Evolutionary conservation across 805 yeast species (phyloP).

Genomic region (Pichia heedii): DNA sequence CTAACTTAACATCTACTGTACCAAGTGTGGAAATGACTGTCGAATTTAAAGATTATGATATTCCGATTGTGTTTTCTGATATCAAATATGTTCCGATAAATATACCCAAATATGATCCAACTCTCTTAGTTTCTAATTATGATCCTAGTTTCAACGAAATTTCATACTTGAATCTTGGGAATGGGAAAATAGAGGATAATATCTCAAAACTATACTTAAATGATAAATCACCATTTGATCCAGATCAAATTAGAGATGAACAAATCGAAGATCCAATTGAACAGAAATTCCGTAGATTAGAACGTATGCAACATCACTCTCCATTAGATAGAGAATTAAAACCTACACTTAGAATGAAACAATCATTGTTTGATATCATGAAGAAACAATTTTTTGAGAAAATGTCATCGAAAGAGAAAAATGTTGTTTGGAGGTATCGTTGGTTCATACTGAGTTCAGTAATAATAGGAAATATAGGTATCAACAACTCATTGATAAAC

Average conservation of each 20-base stretch:
- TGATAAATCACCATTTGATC: slow-evolving; percentile 44
- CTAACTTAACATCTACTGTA: slow-evolving; percentile 8
- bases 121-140: slow-evolving; percentile 13
- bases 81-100: slow-evolving; percentile 31
- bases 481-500: slow-evolving; percentile 38
- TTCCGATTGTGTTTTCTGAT: slow-evolving; percentile 66
- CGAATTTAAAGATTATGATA: slow-evolving; percentile 57
- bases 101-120: slow-evolving; percentile 19
- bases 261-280: slow-evolving; percentile 72
- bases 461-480: slow-evolving; percentile 26
- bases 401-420: slow-evolving; percentile 73
- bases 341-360: slow-evolving; percentile 78
- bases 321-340: slow-evolving; percentile 76
- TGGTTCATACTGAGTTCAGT: slow-evolving; percentile 62
- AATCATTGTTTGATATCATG: slow-evolving; percentile 59
- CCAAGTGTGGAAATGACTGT: slow-evolving; percentile 21
- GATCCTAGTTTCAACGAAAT: slow-evolving; percentile 20
- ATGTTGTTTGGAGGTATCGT: slow-evolving; percentile 83
- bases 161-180: slow-evolving; percentile 15
- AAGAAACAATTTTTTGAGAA: slow-evolving; percentile 77
- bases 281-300: slow-evolving; percentile 72
- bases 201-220: slow-evolving; percentile 1
- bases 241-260: slow-evolving; percentile 43
- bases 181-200: slow-evolving; percentile 2
- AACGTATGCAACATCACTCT: slow-evolving; percentile 71